phyloP scores from a whole-genome alignment of 768 basidiomycete genomes.

The Kwoniella sp. region DNA sequence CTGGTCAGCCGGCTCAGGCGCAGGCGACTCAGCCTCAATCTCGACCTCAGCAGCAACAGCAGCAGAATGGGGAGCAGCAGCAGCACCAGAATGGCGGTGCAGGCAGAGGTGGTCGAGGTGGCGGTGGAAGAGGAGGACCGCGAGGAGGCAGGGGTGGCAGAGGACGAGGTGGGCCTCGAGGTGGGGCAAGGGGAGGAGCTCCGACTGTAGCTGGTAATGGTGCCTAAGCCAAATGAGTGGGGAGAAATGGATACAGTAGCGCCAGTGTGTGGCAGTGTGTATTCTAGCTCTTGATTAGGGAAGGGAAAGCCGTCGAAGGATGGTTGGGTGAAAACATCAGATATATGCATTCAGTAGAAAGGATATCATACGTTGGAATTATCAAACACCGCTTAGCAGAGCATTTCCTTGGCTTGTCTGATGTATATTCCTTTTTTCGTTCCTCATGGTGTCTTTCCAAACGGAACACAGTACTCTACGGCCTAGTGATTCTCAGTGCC shows the following conservation, averaged over 20 bases:
- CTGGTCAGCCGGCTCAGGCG: background rate
- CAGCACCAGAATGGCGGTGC: conserved; percentile 5
- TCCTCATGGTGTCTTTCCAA: no score
- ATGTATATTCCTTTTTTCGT: no score
- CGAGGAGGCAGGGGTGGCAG: conserved; percentile 13
- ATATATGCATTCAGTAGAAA: no score
- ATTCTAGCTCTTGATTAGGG: no score
- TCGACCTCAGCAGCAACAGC: background rate
- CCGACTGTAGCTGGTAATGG: background rate
- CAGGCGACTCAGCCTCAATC: background rate
- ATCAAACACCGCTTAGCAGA: no score
- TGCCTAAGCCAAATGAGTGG: background rate
- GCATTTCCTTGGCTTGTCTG: no score
- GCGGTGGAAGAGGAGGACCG: conserved; percentile 8
- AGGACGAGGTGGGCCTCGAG: conserved; percentile 9
- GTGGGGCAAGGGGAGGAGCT: conserved; percentile 19
- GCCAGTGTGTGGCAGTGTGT: background rate
- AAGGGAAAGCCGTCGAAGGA: no score
- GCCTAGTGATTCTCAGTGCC: no score
- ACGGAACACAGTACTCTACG: no score
- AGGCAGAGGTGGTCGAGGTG: background rate
- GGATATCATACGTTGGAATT: no score
- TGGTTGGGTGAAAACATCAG: no score
- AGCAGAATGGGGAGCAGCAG: background rate
- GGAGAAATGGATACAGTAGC: no score